Evolutionary conservation across 345 rosid species (phyloP).

Genomic region (Cardamine resedifolia): DNA sequence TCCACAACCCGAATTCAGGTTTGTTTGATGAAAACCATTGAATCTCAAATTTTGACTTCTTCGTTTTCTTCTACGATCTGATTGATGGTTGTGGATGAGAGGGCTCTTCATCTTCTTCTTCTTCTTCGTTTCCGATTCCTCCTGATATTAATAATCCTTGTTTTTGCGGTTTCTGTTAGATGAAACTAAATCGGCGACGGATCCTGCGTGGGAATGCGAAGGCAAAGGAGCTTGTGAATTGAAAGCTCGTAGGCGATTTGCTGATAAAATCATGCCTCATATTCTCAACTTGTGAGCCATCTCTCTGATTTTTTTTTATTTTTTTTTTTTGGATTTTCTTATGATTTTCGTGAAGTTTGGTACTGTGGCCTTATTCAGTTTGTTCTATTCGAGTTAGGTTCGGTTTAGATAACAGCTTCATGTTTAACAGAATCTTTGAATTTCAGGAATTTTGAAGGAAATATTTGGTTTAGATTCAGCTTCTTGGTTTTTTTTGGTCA

Average conservation of each 20-base stretch:
- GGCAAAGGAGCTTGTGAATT: conserved; percentile 56
- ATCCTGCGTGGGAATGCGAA: conserved; percentile 42
- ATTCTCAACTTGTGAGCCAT: conserved; percentile 68
- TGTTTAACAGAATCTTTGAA: neutral
- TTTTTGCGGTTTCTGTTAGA: neutral
- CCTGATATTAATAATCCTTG: neutral
- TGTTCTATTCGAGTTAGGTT: neutral
- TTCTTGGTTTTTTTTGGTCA: neutral
- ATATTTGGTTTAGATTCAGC: neutral
- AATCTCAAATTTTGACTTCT: neutral
- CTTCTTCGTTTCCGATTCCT: neutral
- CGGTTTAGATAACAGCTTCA: neutral
- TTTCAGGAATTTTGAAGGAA: neutral
- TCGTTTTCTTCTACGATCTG: neutral
- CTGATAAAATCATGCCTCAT: conserved; percentile 70
- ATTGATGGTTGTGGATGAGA: neutral
- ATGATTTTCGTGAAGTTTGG: neutral
- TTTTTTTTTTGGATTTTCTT: too few species aligned
- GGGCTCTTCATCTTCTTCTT: conserved; percentile 13
- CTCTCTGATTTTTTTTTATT: neutral
- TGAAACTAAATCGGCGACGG: conserved; percentile 32
- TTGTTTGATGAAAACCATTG: neutral
- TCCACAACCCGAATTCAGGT: neutral
- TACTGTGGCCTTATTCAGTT: neutral
- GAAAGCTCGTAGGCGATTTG: conserved; percentile 15